phyloP scores from a whole-genome alignment of 371 early-diverging fungal genomes.

The Mortierella polycephala region DNA sequence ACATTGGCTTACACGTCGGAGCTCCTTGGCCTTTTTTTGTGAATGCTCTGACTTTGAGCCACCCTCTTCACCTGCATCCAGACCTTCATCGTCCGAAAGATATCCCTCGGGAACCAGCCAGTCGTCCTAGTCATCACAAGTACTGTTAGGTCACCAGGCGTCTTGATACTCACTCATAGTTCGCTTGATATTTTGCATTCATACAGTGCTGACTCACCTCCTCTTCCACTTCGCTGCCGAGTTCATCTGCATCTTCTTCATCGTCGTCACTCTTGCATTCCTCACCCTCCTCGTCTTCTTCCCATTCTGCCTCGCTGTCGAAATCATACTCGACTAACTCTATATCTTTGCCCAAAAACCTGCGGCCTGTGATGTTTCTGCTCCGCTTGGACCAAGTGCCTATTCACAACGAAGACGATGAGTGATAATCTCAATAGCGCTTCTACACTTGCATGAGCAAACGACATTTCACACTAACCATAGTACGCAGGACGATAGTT shows the following conservation, averaged over 20 bases:
- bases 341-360: conserved; percentile 74
- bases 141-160: neutral
- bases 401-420: too few relatives aligned
- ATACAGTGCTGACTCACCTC: conserved; percentile 52
- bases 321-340: conserved; percentile 80
- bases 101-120: conserved; percentile 86
- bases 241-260: conserved; percentile 63
- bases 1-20: conserved; percentile 29
- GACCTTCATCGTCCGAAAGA: conserved; percentile 82
- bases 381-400: conserved; percentile 81
- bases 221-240: conserved; percentile 66
- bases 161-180: too few relatives aligned
- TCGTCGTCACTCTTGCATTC: conserved; percentile 86
- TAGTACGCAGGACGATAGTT: conserved; percentile 84
- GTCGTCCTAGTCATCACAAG: conserved; percentile 52
- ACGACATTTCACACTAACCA: conserved; percentile 56
- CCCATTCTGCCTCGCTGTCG: conserved; percentile 94
- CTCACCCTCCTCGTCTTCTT: conserved; percentile 90
- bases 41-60: conserved; percentile 22
- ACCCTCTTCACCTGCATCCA: conserved; percentile 64
- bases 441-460: conserved; percentile 35
- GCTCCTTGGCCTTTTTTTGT: conserved; percentile 33
- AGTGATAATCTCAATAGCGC: too few relatives aligned
- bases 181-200: too few relatives aligned
- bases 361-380: conserved; percentile 63